Base-by-base conservation (phyloP, 257 asterid species). In the Eustoma russellianum region DNA sequence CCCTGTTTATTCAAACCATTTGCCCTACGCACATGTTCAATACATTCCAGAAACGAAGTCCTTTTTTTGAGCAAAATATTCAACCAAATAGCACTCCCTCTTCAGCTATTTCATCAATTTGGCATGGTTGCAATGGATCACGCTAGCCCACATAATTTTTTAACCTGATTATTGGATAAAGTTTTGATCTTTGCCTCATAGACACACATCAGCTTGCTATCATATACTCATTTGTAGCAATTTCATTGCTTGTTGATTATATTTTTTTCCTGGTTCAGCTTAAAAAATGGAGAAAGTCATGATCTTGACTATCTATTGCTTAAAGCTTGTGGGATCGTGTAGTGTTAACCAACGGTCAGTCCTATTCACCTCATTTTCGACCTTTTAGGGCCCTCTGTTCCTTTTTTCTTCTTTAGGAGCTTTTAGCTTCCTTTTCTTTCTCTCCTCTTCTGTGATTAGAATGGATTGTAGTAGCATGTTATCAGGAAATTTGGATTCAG, bases 301-400 rank as follows among this genome's bases (percentile, higher is more conserved):
- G 67, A 41, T 81, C 53, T 73, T 70, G 55, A 73, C 78, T 40
- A 78, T 72, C 74, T 82, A 77, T 82, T 86, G 86, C 81, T 86
- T 35, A 89, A 86, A 68, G 79, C 90, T 82, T 74, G 81, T 77
- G 97, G 95, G 47, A 81, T 89, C 62, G 93, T 89, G 88, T 89
- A 83, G 85, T 55, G 40, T 58, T 46, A 61, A 18, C 46, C 13
- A 64, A 38, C 61, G 67, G 55, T 68, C 47, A 7, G 58, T 19
- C 44, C 54, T 35, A 5, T 35, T 9, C 41, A 41, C 30, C 58
- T 54, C 55, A 57, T 46, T 51, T 41, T 24, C 33, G 60, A 19
- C 45, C 18, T 16, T 44, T 35, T 53, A 33, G 19, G 59, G 66
- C 61, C 43, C 59, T 33, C 63, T 62, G 57, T n/a, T 58, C 48